A percentile compares a stretch with the other conserved stretches of the same genome.
Conservation (phyloP, 768 basidiomycete species). For the Russula emetica region DNA sequence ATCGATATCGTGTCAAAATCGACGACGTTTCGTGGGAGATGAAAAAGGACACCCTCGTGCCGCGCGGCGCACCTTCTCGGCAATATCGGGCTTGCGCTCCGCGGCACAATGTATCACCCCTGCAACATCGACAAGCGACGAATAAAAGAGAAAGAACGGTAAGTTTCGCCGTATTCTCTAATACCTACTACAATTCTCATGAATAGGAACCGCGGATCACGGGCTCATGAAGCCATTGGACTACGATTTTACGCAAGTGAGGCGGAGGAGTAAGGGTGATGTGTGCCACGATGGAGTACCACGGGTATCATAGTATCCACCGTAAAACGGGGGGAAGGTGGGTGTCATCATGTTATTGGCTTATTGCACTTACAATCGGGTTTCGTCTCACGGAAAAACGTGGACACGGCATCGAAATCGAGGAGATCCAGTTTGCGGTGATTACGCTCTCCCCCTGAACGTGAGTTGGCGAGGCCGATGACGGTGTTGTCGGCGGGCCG, state of each 20-base stretch:
- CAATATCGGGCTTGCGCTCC: conserved; percentile 88
- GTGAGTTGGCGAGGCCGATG: conserved; percentile 69
- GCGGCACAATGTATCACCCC: conserved; percentile 96
- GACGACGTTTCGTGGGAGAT: not conserved
- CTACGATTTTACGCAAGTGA: not conserved
- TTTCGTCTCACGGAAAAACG: conserved; percentile 50
- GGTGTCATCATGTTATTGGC: not conserved
- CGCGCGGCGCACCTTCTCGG: conserved; percentile 63
- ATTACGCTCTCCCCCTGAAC: conserved; percentile 44
- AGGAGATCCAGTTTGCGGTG: conserved; percentile 65
- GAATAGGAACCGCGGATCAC: conserved; percentile 1
- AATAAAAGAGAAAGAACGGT: not conserved
- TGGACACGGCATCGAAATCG: conserved; percentile 49
- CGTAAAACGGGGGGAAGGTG: not conserved
- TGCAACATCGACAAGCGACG: conserved; percentile 31
- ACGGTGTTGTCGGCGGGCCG: conserved; percentile 40
- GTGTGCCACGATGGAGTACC: not conserved
- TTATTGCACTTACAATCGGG: conserved; percentile 65
- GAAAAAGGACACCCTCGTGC: not conserved
- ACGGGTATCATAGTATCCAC: too few species aligned
- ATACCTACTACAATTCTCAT: not conserved
- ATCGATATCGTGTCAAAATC: not conserved
- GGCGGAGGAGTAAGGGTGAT: too few species aligned
- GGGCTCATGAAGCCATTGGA: not conserved
- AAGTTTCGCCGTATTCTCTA: not conserved